phyloP scores from a whole-genome alignment of 2,329 filamentous ascomycete genomes.

The Aspergillus intermedius region DNA sequence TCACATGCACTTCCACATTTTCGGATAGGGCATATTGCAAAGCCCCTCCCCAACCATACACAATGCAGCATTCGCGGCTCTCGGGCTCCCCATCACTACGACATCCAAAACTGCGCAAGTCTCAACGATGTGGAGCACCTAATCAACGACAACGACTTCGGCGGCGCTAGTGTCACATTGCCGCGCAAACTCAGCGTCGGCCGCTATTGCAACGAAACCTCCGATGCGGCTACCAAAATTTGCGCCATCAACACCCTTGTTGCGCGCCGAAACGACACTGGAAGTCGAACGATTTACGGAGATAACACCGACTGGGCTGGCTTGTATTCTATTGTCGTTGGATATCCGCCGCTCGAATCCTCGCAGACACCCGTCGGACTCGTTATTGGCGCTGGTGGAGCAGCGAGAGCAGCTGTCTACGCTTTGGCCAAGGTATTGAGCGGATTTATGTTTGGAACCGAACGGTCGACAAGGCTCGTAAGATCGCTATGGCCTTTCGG shows the following conservation, averaged over 20 bases:
- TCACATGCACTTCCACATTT: constrained; percentile 5
- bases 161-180: constrained; percentile 69
- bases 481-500: neutral
- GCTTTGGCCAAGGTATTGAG: neutral
- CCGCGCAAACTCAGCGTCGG: constrained; percentile 13
- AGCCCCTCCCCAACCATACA: constrained; percentile 15
- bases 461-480: neutral
- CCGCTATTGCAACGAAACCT: constrained; percentile 5
- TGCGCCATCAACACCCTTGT: neutral
- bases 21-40: constrained; percentile 12
- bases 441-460: neutral
- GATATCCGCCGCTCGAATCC: constrained; percentile 1
- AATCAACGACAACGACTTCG: constrained; percentile 63
- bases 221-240: neutral
- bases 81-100: constrained; percentile 7
- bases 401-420: constrained; percentile 1
- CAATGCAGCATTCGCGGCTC: constrained; percentile 12
- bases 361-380: neutral
- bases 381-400: constrained; percentile 4
- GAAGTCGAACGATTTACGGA: neutral
- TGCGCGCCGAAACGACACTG: neutral
- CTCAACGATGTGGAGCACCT: constrained; percentile 35
- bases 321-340: neutral
- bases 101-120: constrained; percentile 7
- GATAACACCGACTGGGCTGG: neutral